A percentile compares a stretch with the other conserved stretches of the same genome.
phyloP scores from a whole-genome alignment of 306 rosid genomes.

The Gastrolobium bilobum region DNA sequence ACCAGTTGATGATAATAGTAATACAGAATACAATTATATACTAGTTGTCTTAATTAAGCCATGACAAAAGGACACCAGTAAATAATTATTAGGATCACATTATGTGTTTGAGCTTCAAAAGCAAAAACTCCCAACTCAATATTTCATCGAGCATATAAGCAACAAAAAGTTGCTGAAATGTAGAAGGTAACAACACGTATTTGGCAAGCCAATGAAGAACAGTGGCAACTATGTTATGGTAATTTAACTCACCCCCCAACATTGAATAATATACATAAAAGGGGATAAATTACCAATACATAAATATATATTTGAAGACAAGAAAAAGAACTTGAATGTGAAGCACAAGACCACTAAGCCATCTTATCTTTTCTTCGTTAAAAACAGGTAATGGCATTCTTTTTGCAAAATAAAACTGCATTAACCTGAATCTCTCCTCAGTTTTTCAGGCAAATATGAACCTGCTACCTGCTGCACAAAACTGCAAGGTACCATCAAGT shows the following conservation, averaged over 20 bases:
- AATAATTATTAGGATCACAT: conserved; percentile 6
- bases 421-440: conserved; percentile 55
- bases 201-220: conserved; percentile 43
- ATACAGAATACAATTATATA: conserved; percentile 4
- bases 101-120: conserved; percentile 13
- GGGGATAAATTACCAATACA: conserved; percentile 54
- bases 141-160: conserved; percentile 23
- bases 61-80: neutral
- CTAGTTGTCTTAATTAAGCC: neutral
- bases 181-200: conserved; percentile 30
- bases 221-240: conserved; percentile 33
- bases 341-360: conserved; percentile 43
- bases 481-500: conserved; percentile 62
- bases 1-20: neutral
- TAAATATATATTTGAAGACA: conserved; percentile 45
- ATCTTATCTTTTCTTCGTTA: conserved; percentile 40
- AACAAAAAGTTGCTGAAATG: conserved; percentile 44
- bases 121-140: conserved; percentile 37
- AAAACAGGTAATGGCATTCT: conserved; percentile 39
- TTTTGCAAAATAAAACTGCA: conserved; percentile 36
- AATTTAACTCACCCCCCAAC: conserved; percentile 56
- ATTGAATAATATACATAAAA: conserved; percentile 57
- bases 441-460: conserved; percentile 57
- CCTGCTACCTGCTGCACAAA: conserved; percentile 72
- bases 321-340: conserved; percentile 35